Evolutionary conservation across 2,329 filamentous ascomycete species (phyloP).

Genomic region (Penicillium sp.): DNA sequence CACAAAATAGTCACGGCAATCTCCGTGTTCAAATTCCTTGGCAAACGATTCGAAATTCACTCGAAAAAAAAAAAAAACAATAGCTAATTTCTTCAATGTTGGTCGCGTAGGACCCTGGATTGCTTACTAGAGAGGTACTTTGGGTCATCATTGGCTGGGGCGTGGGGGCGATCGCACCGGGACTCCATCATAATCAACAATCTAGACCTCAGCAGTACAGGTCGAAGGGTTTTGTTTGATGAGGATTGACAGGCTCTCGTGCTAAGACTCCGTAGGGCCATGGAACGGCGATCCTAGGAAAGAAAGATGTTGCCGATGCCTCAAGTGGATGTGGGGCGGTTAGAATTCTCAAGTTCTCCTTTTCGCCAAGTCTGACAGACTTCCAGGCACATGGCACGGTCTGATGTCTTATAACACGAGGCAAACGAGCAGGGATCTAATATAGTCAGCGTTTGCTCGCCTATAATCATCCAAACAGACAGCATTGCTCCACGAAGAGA

Average conservation of each 20-base stretch:
- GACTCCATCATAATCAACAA: constrained; percentile 18
- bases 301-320: background rate
- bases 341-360: background rate
- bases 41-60: background rate
- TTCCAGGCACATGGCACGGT: background rate
- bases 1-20: background rate
- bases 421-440: background rate
- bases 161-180: background rate
- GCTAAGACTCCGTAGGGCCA: background rate
- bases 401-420: background rate
- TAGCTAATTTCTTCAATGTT: background rate
- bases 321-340: background rate
- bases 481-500: background rate
- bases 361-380: background rate
- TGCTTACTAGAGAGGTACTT: background rate
- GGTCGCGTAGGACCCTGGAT: background rate
- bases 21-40: background rate
- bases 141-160: constrained; percentile 8
- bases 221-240: constrained; percentile 14
- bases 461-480: background rate
- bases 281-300: background rate
- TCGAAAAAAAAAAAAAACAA: background rate
- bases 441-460: background rate
- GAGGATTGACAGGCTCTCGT: constrained; percentile 14
- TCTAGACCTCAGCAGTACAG: constrained; percentile 7